phyloP scores from a whole-genome alignment of 345 rosid species.

The Arabidopsis suecica region DNA sequence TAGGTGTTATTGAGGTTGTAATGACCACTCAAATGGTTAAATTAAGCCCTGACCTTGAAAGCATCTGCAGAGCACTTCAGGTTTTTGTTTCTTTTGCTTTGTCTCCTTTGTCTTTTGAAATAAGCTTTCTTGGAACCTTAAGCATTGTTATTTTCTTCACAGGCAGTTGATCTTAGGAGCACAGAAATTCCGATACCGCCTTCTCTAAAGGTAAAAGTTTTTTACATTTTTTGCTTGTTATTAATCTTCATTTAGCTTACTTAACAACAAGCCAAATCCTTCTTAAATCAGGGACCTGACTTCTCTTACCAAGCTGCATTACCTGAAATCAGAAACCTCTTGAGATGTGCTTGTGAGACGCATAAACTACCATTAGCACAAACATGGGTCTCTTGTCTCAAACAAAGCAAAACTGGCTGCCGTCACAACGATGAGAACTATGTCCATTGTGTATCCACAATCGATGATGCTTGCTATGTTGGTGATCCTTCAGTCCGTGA shows the following conservation, averaged over 20 bases:
- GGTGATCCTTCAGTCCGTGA: slow-evolving; percentile 59
- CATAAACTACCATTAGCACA: slow-evolving; percentile 88
- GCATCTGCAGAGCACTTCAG: slow-evolving; percentile 90
- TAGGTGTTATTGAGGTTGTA: slow-evolving; percentile 95
- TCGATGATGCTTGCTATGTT: slow-evolving; percentile 75
- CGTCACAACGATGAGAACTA: slow-evolving; percentile 84
- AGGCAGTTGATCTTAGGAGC: slow-evolving; percentile 93
- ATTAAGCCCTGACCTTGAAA: slow-evolving; percentile 74
- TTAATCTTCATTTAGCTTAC: background rate
- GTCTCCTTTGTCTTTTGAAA: background rate
- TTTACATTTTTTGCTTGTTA: background rate
- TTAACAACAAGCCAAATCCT: slow-evolving; percentile 21
- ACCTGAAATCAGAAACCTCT: slow-evolving; percentile 78
- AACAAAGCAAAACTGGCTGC: slow-evolving; percentile 86
- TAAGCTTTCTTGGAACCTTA: slow-evolving; percentile 4
- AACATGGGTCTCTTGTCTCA: slow-evolving; percentile 82
- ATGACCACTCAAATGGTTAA: slow-evolving; percentile 69
- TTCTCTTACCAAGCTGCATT: slow-evolving; percentile 68
- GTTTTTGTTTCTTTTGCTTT: slow-evolving; percentile 47
- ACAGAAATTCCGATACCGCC: slow-evolving; percentile 51
- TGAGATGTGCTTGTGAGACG: slow-evolving; percentile 77
- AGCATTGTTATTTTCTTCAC: slow-evolving; percentile 27
- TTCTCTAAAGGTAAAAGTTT: background rate
- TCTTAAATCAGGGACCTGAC: slow-evolving; percentile 53
- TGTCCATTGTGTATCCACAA: slow-evolving; percentile 73